Conservation (phyloP, 2,329 filamentous ascomycete genomes). For the Zasmidium citrigriseum region DNA sequence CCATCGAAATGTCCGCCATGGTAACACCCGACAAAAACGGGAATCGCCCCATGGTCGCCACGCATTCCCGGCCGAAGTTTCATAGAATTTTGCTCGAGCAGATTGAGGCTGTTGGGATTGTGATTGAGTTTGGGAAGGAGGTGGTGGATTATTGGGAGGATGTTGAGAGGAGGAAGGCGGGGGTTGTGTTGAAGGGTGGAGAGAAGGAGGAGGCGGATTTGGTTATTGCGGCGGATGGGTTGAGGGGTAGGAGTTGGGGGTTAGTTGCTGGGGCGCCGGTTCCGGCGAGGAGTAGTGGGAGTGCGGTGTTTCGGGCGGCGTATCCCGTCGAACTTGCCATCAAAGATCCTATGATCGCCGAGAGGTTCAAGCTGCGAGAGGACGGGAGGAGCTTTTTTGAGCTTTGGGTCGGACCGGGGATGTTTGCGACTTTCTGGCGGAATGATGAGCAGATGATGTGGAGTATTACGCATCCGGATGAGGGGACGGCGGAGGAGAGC, state of each 20-base stretch:
- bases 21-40: neutral
- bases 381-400: slow-evolving; percentile 1
- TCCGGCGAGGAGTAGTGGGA: slow-evolving; percentile 13
- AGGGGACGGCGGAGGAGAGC: slow-evolving; percentile 8
- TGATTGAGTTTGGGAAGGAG: slow-evolving; percentile 42
- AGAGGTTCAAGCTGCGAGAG: slow-evolving; percentile 9
- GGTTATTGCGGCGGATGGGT: slow-evolving; percentile 37
- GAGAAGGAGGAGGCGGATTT: slow-evolving; percentile 43
- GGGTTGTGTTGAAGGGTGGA: slow-evolving; percentile 39
- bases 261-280: slow-evolving; percentile 43
- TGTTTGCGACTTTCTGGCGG: slow-evolving; percentile 9
- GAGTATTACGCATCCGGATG: slow-evolving; percentile 23
- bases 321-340: slow-evolving; percentile 18
- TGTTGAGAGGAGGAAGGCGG: slow-evolving; percentile 26
- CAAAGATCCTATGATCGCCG: slow-evolving; percentile 12
- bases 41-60: neutral
- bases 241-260: slow-evolving; percentile 44
- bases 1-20: neutral
- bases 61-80: slow-evolving; percentile 16
- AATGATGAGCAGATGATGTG: slow-evolving; percentile 36
- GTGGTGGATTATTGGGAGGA: slow-evolving; percentile 51
- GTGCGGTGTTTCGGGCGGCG: slow-evolving; percentile 17
- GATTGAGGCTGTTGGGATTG: slow-evolving; percentile 45
- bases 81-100: slow-evolving; percentile 51
- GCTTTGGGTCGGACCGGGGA: slow-evolving; percentile 3